Base-by-base conservation (phyloP, 1,284 basidiomycete genomes). In the Agroathelia rolfsii region DNA sequence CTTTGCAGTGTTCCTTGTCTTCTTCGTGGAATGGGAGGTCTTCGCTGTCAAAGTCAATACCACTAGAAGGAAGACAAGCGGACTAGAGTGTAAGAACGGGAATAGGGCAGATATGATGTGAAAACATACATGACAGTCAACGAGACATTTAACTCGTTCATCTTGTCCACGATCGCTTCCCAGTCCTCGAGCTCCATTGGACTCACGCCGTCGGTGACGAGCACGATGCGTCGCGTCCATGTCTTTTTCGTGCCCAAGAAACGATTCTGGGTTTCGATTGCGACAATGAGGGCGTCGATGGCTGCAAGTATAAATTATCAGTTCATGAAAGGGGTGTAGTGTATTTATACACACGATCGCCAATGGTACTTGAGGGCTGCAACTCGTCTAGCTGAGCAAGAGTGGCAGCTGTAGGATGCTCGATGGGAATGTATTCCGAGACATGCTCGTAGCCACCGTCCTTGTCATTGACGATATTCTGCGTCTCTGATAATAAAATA, bases 201-300 rank as follows among this genome's bases (percentile, higher is more conserved):
- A 34, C 61, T 74, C 53, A 79, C 73, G 42, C 78, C 88, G 45
- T 93, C 85, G 0, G 89, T 94, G 14, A 93, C 55, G 5, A 93
- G 49, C 17, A 82, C 66, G 4, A 90, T 64, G 55, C 81, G 88
- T 25, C 85, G 69, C 2, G 80, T 80, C 89, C 89, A 93, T 0
- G 72, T 70, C 42, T 70, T 69, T 59, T 81, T 83, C 41, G 62
- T 72, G 12, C 46, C 60, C 10, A 87, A 62, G 46, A 76, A 69
- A 9, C 53, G 44, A 34, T 70, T 60, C 54, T 89, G 76, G 9
- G 85, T 81, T 52, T 92, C 78, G 33, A 90, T 71, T 1, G 71
- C 86, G 8, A 93, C 88, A 41, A 94, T 80, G 23, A 95, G 56
- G 2, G 80, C 89, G 44, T 92, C 87, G 30, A 95, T 67, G 3